phyloP scores from a whole-genome alignment of 148 eudicot species.

The Rhododendron kiyosumense region DNA sequence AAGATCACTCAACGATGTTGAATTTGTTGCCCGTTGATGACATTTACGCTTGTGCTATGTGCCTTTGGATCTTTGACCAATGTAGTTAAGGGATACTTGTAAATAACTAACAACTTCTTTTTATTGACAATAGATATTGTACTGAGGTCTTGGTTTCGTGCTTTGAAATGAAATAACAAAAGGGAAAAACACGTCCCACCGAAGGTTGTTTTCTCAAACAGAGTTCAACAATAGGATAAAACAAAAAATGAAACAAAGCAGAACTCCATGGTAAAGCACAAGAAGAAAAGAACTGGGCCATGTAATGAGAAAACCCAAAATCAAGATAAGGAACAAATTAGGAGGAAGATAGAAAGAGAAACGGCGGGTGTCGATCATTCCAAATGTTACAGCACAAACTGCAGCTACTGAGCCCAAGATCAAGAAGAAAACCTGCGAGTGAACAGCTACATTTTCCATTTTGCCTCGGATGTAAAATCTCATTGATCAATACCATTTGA shows the following conservation, averaged over 20 bases:
- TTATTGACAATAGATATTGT: background rate
- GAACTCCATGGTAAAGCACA: background rate
- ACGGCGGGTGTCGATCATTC: background rate
- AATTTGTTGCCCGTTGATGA: background rate
- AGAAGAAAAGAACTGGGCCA: background rate
- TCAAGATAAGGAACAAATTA: background rate
- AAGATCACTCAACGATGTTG: background rate
- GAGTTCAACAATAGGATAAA: background rate
- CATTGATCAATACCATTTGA: background rate
- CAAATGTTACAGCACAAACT: background rate
- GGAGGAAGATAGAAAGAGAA: background rate
- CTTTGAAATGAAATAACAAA: background rate
- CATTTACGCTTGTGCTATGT: background rate
- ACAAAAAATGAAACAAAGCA: background rate
- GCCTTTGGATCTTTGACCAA: background rate
- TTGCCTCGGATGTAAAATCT: background rate
- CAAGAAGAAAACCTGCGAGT: background rate
- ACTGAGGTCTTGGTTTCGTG: background rate
- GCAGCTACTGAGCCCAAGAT: background rate
- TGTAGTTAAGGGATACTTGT: background rate
- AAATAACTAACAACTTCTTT: background rate
- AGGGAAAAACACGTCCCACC: background rate
- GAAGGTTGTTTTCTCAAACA: background rate
- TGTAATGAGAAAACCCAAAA: background rate
- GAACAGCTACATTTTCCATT: background rate